These are phyloP conservation scores for Elymus sibiricus DNA, from an alignment of 176 grass and related monocot species.

Conservation along the genomic window DNA sequence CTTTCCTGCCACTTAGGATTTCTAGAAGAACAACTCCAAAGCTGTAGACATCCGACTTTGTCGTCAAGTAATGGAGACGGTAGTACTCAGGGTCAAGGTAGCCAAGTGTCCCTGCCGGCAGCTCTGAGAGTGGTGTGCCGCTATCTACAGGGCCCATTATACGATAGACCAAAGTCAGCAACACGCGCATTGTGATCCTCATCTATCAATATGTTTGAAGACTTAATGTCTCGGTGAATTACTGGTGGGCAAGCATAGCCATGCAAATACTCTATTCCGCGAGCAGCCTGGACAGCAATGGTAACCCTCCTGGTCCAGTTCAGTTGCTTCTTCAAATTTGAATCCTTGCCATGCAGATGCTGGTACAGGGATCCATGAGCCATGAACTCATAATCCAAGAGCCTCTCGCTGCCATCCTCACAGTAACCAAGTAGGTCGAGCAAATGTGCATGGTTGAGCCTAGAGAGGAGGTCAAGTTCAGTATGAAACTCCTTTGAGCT, in stretches of 20 bases:
- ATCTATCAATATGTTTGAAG: conserved; percentile 96
- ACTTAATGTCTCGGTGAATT: conserved; percentile 97
- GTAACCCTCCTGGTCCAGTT: conserved; percentile 89
- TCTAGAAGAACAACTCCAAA: conserved; percentile 95
- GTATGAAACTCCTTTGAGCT: conserved; percentile 95
- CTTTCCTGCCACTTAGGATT: conserved; percentile 90
- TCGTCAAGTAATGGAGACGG: conserved; percentile 96
- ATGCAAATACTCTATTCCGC: conserved; percentile 91
- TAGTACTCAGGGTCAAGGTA: conserved; percentile 98
- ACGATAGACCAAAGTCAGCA: conserved; percentile 88
- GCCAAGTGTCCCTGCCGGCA: conserved; percentile 89
- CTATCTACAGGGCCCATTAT: conserved; percentile 89
- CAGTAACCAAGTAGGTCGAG: conserved; percentile 93
- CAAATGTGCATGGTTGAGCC: conserved; percentile 95
- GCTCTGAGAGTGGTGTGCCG: conserved; percentile 74
- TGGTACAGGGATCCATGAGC: conserved; percentile 92
- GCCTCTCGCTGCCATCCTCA: conserved; percentile 88
- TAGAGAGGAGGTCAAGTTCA: conserved; percentile 89
- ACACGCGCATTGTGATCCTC: conserved; percentile 97
- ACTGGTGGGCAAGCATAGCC: conserved; percentile 97
- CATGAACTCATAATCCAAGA: conserved; percentile 97
- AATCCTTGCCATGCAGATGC: conserved; percentile 87
- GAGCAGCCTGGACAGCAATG: conserved; percentile 96
- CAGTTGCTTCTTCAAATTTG: conserved; percentile 57
- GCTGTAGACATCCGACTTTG: conserved; percentile 95